Evolutionary conservation across 148 eudicot genomes (phyloP).

Genomic region (Limonium bicolor): DNA sequence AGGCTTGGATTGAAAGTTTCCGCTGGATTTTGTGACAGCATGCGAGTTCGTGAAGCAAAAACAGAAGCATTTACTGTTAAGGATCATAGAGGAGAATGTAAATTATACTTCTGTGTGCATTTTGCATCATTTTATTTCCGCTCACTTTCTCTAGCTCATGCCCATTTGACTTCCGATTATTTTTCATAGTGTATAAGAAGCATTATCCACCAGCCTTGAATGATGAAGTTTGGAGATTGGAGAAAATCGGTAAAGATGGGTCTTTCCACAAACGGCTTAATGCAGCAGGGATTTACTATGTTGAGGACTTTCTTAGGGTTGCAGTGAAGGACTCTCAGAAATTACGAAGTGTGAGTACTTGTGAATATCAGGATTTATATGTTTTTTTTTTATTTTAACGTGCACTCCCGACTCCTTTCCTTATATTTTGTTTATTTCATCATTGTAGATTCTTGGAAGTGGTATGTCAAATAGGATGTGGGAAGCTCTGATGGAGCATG

Average conservation of each 20-base stretch:
- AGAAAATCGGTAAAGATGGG: slow-evolving; percentile 96
- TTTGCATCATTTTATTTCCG: neutral
- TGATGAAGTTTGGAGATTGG: slow-evolving; percentile 93
- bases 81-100: slow-evolving; percentile 95
- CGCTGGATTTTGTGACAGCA: slow-evolving; percentile 42
- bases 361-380: neutral
- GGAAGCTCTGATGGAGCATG: slow-evolving; percentile 81
- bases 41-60: slow-evolving; percentile 79
- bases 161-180: slow-evolving; percentile 1
- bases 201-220: slow-evolving; percentile 81
- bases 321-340: slow-evolving; percentile 64
- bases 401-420: too few relatives aligned
- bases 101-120: neutral
- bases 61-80: slow-evolving; percentile 93
- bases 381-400: too few relatives aligned
- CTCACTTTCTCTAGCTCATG: neutral
- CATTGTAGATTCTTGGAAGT: slow-evolving; percentile 70
- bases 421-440: too few relatives aligned
- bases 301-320: slow-evolving; percentile 75
- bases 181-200: slow-evolving; percentile 67
- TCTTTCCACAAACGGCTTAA: slow-evolving; percentile 83
- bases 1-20: slow-evolving; percentile 72
- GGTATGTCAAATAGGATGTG: slow-evolving; percentile 99
- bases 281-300: slow-evolving; percentile 50
- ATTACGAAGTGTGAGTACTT: slow-evolving; percentile 51